A percentile compares a stretch with the other conserved stretches of the same genome.
phyloP scores from a whole-genome alignment of 768 basidiomycete species.

The Epithele typhae region DNA sequence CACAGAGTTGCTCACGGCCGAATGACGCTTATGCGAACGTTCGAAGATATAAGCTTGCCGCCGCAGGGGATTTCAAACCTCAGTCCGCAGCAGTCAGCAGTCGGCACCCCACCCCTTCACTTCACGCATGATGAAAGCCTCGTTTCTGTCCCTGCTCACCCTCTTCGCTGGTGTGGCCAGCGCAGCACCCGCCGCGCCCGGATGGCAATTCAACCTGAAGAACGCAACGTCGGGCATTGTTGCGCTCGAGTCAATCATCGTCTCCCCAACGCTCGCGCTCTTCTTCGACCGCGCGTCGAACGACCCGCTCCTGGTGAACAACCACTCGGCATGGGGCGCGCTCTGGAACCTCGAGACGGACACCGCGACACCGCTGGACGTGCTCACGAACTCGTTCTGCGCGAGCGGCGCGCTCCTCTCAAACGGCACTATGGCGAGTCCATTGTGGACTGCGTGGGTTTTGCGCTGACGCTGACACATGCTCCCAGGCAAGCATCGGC shows the following conservation, averaged over 20 bases:
- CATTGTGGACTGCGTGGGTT: no score
- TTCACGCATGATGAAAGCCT: slow-evolving; percentile 5
- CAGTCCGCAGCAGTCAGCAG: no score
- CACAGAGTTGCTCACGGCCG: no score
- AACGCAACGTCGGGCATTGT: slow-evolving; percentile 69
- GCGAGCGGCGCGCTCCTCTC: slow-evolving; percentile 75
- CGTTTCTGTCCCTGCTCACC: slow-evolving; percentile 1
- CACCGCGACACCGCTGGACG: slow-evolving; percentile 51
- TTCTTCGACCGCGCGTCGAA: slow-evolving; percentile 84
- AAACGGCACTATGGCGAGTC: slow-evolving; percentile 63
- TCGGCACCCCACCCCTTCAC: no score
- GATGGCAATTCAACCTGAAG: slow-evolving; percentile 33
- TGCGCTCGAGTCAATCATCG: slow-evolving; percentile 71
- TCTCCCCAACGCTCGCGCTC: slow-evolving; percentile 68
- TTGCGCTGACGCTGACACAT: no score
- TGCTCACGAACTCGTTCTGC: slow-evolving; percentile 83
- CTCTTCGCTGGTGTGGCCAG: background rate
- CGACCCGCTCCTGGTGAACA: slow-evolving; percentile 67
- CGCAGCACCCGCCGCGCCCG: slow-evolving; percentile 9
- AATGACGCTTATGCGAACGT: no score
- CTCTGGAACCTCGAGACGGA: slow-evolving; percentile 68
- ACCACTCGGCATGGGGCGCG: slow-evolving; percentile 80
- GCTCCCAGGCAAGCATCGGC: slow-evolving; percentile 51
- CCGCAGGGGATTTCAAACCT: no score
- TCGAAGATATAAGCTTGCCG: no score